Base-by-base conservation (phyloP, 768 basidiomycete species). In the Xerocomus spinulosus region DNA sequence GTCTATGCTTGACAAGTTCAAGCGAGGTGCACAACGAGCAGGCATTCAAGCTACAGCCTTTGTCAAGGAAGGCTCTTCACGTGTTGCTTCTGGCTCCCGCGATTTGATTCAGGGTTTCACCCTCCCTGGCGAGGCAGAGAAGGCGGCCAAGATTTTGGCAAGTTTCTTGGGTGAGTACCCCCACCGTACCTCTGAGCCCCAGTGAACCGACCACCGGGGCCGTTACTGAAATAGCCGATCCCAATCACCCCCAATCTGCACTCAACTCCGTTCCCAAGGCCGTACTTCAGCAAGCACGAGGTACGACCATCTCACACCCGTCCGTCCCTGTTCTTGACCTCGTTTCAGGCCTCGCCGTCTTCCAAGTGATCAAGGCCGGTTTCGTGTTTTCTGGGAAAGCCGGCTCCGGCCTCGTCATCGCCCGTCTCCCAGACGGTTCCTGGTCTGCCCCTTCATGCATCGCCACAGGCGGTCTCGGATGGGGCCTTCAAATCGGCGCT, bases 361-460 rank as follows among this genome's bases (percentile, higher is more conserved):
- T 96, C 77, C 88, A 92, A 58, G 91, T 96, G 13, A 71, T 96
- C 66, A 89, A 91, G 69, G 90, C 91, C 4, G 92, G 94, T 2
- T 95, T 97, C 73, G 81, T 94, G 45, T 94, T 95, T 76, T 91
- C 88, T 10, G 94, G 91, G 40, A 95, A 93, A 70, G 91, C 89
- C 1, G 94, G 94, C 38, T 92, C 90, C 1, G 94, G 94, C 13
- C 68, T 95, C 53, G 90, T 98, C 69, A 87, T 96, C 62, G 87
- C 92, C 17, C 85, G 92, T 12, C 78, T 94, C 36, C 87, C 90
- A 9, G 93, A 97, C 60, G 95, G 95, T 56, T 92, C 91, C 9
- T 96, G 92, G 92, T 92, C 88, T 40, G 95, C 95, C 1, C 95
- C 95, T 3, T 92, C 89, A 20, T 97, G 94, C 71, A 95, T 98